Conservation (phyloP, 345 rosid genomes). For the Brassica napus region DNA sequence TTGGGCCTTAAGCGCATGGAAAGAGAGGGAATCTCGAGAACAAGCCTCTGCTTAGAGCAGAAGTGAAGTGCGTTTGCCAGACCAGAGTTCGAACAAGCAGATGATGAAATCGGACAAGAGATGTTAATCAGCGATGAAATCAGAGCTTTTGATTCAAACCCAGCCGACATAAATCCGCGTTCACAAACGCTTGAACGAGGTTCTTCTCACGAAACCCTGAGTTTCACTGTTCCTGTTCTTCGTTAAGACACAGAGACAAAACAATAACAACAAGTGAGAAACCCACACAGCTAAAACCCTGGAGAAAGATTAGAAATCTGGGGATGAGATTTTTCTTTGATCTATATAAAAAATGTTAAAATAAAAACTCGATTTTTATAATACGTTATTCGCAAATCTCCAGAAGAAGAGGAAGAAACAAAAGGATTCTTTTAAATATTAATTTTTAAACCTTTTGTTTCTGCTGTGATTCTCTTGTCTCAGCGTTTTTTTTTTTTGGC, state of each 20-base stretch:
- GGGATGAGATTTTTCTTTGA: conserved; percentile 18
- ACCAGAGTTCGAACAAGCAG: conserved; percentile 15
- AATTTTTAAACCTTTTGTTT: conserved; percentile 26
- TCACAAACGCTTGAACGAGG: conserved; percentile 23
- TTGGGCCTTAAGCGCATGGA: conserved; percentile 96
- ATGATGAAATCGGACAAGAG: conserved; percentile 40
- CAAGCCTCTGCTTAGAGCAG: conserved; percentile 59
- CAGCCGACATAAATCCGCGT: conserved; percentile 88
- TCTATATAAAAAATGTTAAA: conserved; percentile 1
- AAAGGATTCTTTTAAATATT: conserved; percentile 18
- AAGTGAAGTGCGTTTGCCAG: conserved; percentile 56
- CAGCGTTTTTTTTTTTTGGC: not conserved
- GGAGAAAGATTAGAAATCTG: conserved; percentile 37
- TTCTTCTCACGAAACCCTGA: not conserved
- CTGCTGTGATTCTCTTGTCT: conserved; percentile 17
- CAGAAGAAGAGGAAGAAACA: not conserved
- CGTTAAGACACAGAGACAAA: conserved; percentile 6
- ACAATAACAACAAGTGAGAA: conserved; percentile 6
- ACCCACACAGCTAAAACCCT: conserved; percentile 40
- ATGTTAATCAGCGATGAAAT: conserved; percentile 70
- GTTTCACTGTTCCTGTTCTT: conserved; percentile 34
- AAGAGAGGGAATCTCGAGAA: conserved; percentile 52
- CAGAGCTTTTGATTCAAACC: conserved; percentile 62
- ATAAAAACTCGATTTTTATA: conserved; percentile 26
- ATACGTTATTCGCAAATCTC: conserved; percentile 37